Percentiles rank a stretch among this genome's conserved stretches.
Conservation (phyloP, 2,329 filamentous ascomycete genomes). For the Pseudocercospora fijiensis region DNA sequence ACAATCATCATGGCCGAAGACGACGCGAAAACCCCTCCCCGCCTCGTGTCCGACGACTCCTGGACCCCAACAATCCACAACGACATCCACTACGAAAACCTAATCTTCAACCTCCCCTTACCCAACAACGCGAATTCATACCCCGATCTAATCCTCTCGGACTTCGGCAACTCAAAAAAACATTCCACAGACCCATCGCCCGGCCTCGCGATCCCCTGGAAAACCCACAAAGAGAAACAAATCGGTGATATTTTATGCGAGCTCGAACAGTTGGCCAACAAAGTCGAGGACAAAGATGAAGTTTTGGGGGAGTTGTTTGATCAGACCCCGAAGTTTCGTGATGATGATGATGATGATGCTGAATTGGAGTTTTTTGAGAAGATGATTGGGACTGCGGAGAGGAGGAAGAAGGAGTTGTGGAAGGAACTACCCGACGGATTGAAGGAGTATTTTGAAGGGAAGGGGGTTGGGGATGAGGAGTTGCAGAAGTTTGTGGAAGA, state of each 20-base stretch:
- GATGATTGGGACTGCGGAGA: conserved; percentile 63
- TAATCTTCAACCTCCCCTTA: neutral
- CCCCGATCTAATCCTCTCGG: neutral
- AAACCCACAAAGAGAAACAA: neutral
- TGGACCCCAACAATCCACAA: neutral
- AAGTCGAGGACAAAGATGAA: neutral
- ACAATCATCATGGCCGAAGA: too few species aligned
- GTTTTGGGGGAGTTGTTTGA: neutral
- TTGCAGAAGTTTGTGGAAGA: neutral
- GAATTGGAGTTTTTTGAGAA: conserved; percentile 93
- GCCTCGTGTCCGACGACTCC: neutral
- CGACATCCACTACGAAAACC: neutral
- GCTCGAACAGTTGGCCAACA: neutral
- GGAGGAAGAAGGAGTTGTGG: neutral
- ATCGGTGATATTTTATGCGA: neutral
- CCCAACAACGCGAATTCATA: neutral
- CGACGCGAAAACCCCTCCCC: too few species aligned
- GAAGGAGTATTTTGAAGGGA: neutral
- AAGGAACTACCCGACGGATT: neutral
- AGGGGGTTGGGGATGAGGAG: neutral
- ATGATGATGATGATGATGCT: conserved; percentile 79
- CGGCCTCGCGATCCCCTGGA: neutral
- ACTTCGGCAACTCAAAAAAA: neutral
- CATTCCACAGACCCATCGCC: neutral
- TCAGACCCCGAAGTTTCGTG: conserved; percentile 33